Evolutionary conservation across 768 basidiomycete genomes (phyloP), one percentile per base, ranked within the genome.

Genomic region (Obba rivulosa): DNA sequence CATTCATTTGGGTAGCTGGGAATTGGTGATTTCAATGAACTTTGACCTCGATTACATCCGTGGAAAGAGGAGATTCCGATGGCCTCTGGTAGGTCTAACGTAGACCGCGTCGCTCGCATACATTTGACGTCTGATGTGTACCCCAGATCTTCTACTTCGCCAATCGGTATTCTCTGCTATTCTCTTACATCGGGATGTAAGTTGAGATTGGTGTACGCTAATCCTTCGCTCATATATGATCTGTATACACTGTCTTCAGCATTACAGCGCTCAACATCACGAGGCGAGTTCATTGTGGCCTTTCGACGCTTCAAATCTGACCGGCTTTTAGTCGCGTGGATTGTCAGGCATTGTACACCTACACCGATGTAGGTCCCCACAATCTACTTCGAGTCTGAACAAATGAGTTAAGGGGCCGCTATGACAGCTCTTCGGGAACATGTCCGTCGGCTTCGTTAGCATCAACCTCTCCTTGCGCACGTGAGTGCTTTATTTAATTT

Each of bases 391-490:
- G 28, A n/a, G n/a, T n/a, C n/a, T 13, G 13, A 31, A 13, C 28
- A 5, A 31, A 13, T 31, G 28, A 7, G 28, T 13, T 31, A 13
- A 31, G 13, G 7, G 21, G 42, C 18, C 39, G 24, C 18, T 20
- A 24, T 21, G 7, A 16, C 62, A 75, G 64, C 59, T 76, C 45
- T 67, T 72, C 23, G 74, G 71, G 7, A 67, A 73, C 54, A 62
- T 71, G 1, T 64, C 74, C 5, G 58, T 76, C 8, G 73, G 73
- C 3, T 50, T 75, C 13, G 74, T 74, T 7, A 72, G 74, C 48
- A 69, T 75, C 59, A 75, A 76, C 48, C 64, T 75, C 41, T 70
- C 73, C 8, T 57, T 75, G 16, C 69, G 74, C 45, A 76, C 73
- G 74, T 67, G 66, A 52, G 57, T 57, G 9, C n/a, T 14, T 8